Base-by-base conservation (phyloP, 2,329 filamentous ascomycete species). In the Phialophora tarda region DNA sequence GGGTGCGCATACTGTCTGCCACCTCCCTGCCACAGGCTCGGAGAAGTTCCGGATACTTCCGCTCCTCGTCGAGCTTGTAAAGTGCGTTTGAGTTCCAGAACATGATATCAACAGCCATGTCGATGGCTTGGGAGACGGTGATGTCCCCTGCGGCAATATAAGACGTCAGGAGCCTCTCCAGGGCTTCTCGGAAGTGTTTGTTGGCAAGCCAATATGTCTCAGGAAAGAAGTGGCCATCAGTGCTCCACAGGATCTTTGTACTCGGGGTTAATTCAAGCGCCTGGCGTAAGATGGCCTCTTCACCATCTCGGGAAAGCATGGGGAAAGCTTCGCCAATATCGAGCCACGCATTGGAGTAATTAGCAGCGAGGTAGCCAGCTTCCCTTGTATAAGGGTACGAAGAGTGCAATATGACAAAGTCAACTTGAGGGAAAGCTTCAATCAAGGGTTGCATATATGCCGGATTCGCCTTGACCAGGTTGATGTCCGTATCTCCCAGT, bases 291-390 rank as follows among this genome's bases (percentile, higher is more conserved):
- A 92, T 85, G 0, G 82, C 81, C 71, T 90, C 88, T 75, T 96
- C 91, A 0, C 91, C 92, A 65, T 92, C 87, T 57, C 89, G 85
- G 69, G 89, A 93, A 44, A 95, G 77, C 77, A 88, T 89, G 0
- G 91, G 91, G 67, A 95, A 96, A 0, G 95, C 89, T 74, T 93
- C 89, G 0, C 92, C 91, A 62, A 96, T 86, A 74, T 96, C 92
- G 12, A 92, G 86, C 74, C 92, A 95, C 1, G 91, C 90, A 73
- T 96, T 94, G 26, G 85, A 82, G 74, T 93, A 95, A 24, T 91
- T 87, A 0, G 86, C 86, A 0, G 92, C 91, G 23, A 96, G 82
- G 74, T 94, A 96, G 0, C 89, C 91, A 0, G 89, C 86, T 77
- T 95, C 91, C 44, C 88, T 85, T 0, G 89, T 92, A 74, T 90